Evolutionary conservation across 225 moss, liverwort and hornwort genomes (phyloP).

Genomic region (Thuidium tamariscinum): DNA sequence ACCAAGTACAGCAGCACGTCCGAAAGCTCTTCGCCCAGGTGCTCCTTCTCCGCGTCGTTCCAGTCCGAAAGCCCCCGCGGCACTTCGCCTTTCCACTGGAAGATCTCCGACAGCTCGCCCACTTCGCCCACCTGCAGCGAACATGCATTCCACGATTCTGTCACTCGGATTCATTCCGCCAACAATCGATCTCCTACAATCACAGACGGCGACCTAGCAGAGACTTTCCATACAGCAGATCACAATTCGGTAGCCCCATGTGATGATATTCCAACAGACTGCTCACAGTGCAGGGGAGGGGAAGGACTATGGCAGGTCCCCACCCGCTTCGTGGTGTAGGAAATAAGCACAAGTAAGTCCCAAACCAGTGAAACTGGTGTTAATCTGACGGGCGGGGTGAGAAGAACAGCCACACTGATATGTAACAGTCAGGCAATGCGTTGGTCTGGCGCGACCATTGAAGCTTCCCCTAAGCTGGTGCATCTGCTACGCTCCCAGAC

Average conservation of each 20-base stretch:
- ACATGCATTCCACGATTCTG: not conserved
- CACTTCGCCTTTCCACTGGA: slow-evolving; percentile 99
- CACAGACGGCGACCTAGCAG: not conserved
- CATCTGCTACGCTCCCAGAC: not conserved
- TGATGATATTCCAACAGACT: not conserved
- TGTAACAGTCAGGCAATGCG: not conserved
- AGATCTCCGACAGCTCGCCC: slow-evolving; percentile 95
- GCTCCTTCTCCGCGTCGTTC: slow-evolving; percentile 87
- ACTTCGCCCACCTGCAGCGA: slow-evolving; percentile 84
- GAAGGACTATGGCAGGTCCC: not conserved
- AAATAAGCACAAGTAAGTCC: not conserved
- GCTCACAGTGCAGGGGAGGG: not conserved
- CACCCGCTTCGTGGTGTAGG: too few relatives aligned
- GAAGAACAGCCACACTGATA: not conserved
- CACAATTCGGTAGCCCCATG: not conserved
- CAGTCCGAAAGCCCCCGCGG: slow-evolving; percentile 92
- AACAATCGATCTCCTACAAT: not conserved
- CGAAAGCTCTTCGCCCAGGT: slow-evolving; percentile 92
- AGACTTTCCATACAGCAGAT: not conserved
- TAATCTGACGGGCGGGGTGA: not conserved
- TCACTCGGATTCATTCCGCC: too few relatives aligned
- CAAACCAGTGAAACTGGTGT: not conserved
- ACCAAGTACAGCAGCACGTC: slow-evolving; percentile 92
- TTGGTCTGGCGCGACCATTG: not conserved
- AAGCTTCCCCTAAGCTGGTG: not conserved